Percentiles rank a stretch among this genome's conserved stretches.
These are phyloP conservation scores for Gliomastix tumulicola DNA, from an alignment of 2,329 filamentous ascomycete species.

Conservation along the genomic window DNA sequence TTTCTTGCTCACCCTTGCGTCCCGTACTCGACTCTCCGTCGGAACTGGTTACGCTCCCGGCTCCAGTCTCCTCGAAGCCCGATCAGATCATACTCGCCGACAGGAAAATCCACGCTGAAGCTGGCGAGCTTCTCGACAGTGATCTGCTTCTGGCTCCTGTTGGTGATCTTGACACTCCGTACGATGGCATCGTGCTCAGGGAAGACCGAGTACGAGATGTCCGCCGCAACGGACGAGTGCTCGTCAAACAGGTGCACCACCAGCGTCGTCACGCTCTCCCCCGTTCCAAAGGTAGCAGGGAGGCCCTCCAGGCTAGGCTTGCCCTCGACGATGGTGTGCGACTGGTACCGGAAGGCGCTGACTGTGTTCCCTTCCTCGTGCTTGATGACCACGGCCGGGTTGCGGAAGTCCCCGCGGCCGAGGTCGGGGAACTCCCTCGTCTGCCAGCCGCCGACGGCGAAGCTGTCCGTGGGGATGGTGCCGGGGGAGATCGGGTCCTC, in stretches of 20 bases:
- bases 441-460: constrained; percentile 42
- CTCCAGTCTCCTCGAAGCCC: constrained; percentile 58
- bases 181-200: constrained; percentile 54
- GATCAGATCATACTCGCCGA: constrained; percentile 54
- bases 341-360: constrained; percentile 50
- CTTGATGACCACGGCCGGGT: constrained; percentile 53
- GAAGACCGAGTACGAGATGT: constrained; percentile 57
- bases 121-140: constrained; percentile 51
- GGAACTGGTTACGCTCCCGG: constrained; percentile 46
- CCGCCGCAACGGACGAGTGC: constrained; percentile 48
- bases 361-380: constrained; percentile 53
- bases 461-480: constrained; percentile 27
- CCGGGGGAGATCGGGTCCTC: constrained; percentile 32
- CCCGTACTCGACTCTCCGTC: constrained; percentile 49
- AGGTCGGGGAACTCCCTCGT: constrained; percentile 57
- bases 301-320: constrained; percentile 50
- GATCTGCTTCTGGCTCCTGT: constrained; percentile 45
- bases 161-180: constrained; percentile 54
- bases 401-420: constrained; percentile 55
- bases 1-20: constrained; percentile 40
- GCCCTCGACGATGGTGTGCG: constrained; percentile 44
- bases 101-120: constrained; percentile 54
- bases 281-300: constrained; percentile 51
- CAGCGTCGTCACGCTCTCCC: constrained; percentile 50
- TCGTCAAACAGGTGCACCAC: constrained; percentile 52